Base-by-base conservation (phyloP, 306 rosid species). In the Cajanus cajan region DNA sequence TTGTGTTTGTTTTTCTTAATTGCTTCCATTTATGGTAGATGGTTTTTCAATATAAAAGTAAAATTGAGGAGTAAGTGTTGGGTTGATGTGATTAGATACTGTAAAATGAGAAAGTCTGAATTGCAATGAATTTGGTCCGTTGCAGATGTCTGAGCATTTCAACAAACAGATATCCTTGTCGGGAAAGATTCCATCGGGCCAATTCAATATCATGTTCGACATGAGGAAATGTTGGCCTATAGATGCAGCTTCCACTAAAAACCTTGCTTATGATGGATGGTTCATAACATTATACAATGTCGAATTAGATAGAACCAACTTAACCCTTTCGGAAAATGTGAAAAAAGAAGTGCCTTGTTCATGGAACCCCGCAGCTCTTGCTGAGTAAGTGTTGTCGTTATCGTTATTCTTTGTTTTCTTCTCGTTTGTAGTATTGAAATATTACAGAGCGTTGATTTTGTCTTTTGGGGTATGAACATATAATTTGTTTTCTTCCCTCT, bases 281-380 rank as follows among this genome's bases (percentile, higher is more conserved):
- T 89, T 89, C 80, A 85, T 92, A 51, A 67, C 92, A 41, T 85
- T 94, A 75, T 94, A 94, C 50, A 87, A 83, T 18, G 83, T 94
- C 39, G 97, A 87, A 76, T 77, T 94, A 69, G 89, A 86, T 47
- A 88, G 89, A 84, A 77, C 92, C 16, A 82, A 86, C 10, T 71
- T 94, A 51, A 39, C 89, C 6, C 88, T 94, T 19, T 86, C 88
- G 37, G 85, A 94, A 45, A 68, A 81, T 11, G 88, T 94, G 54
- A 90, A 73, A 81, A 85, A 79, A 7, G 95, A 90, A 31, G 92
- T 92, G 50, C 98, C 98, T 47, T 71, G 84, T 65, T 68, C 87
- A 1, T 94, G 98, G 98, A 91, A 94, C 63, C 95, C 98, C 25
- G 84, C 88, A 74, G 95, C 95, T 25, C 90, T 94, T 82, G 92